These are phyloP conservation scores for Candida ulmi DNA, from an alignment of 805 yeast species.

Conservation along the genomic window DNA sequence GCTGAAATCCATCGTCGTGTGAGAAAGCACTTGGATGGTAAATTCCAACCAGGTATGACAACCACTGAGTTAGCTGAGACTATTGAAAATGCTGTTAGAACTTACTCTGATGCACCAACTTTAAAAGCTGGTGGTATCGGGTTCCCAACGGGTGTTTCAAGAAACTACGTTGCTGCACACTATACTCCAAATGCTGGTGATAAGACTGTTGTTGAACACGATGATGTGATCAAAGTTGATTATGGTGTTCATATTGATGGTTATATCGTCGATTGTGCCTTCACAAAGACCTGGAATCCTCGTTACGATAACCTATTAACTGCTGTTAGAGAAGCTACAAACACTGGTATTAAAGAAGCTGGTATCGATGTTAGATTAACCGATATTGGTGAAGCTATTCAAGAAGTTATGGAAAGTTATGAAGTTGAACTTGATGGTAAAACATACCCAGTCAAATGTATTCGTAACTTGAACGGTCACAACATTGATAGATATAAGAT, in stretches of 20 bases:
- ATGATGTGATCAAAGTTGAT: conserved; percentile 95
- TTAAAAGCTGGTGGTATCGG: conserved; percentile 83
- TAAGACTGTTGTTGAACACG: conserved; percentile 69
- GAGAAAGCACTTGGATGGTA: conserved; percentile 68
- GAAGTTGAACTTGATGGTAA: conserved; percentile 90
- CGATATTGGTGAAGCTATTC: conserved; percentile 93
- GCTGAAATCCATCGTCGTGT: conserved; percentile 95
- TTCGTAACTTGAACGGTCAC: conserved; percentile 92
- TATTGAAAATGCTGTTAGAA: conserved; percentile 80
- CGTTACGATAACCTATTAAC: conserved; percentile 73
- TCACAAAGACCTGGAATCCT: conserved; percentile 82
- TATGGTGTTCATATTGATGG: conserved; percentile 97
- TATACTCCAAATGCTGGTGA: conserved; percentile 97
- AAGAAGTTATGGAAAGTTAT: conserved; percentile 95
- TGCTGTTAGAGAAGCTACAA: conserved; percentile 90
- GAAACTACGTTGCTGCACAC: conserved; percentile 95
- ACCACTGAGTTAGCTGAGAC: conserved; percentile 86
- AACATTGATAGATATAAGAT: conserved; percentile 78
- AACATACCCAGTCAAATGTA: conserved; percentile 77
- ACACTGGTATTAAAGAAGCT: conserved; percentile 87
- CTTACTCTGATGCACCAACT: conserved; percentile 56
- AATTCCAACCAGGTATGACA: conserved; percentile 85
- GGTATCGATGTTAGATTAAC: conserved; percentile 95
- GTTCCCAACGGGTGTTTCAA: conserved; percentile 95
- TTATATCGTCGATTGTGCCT: conserved; percentile 89